Evolutionary conservation across 306 rosid species (phyloP), one percentile per base, ranked within the genome.

Genomic region (Trichosanthes truncata): DNA sequence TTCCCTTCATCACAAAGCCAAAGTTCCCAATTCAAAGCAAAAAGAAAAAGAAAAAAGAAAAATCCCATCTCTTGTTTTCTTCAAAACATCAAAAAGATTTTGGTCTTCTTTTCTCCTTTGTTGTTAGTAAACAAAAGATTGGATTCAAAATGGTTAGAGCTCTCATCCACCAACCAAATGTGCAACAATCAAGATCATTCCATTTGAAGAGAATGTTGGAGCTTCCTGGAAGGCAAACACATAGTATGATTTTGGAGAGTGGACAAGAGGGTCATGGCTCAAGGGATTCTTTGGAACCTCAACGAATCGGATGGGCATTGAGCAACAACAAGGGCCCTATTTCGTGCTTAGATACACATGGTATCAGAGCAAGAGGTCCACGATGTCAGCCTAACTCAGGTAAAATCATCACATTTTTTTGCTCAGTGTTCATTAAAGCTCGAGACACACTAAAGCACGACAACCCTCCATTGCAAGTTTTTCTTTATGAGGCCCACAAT

Each of bases 161-260:
- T 46, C 84, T 90, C 46, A 33, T 80, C 40, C 81, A 83, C 26
- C 89, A 84, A 80, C 18, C 36, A 15, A 87, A 85, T 80, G 76
- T 91, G 85, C 97, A 90, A 75, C 90, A 93, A 74, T 79, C 88
- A 0, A 87, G 36, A 84, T 93, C 99, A 31, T 96, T 96, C 81
- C 87, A 89, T 72, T 59, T 93, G n/a, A 88, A 80, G 49, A 89
- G 49, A 84, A 88, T 90, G 93, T 82, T 91, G 79, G 98, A 93
- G 45, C 81, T 76, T 36, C 89, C 88, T 10, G 92, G 93, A 25
- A 82, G 88, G 73, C 86, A 89, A 69, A 35, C 84, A 51, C 97
- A 89, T 11, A 88, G 90, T 80, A 63, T 85, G 26, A 57, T 81
- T 10, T 80, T 86, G 56, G 97, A 89, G 18, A 63, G 3, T 60